Conservation (phyloP, 2,329 filamentous ascomycete species). For the Setomelanomma holmii region DNA sequence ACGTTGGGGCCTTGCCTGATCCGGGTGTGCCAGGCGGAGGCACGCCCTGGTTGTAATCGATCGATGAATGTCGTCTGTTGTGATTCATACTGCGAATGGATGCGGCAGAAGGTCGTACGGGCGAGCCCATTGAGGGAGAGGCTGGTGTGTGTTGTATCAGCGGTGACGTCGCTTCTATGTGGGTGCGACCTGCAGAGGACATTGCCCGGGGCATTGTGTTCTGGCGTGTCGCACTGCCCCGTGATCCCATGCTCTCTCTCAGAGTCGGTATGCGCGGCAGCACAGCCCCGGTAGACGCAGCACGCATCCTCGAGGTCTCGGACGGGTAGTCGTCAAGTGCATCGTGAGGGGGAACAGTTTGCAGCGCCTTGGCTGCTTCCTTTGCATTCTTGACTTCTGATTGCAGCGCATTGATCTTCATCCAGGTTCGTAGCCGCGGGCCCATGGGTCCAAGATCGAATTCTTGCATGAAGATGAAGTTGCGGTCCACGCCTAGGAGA, state of each 20-base stretch:
- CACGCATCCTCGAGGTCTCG: slow-evolving; percentile 55
- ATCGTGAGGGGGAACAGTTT: slow-evolving; percentile 45
- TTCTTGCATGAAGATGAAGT: slow-evolving; percentile 92
- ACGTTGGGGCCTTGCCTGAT: slow-evolving; percentile 25
- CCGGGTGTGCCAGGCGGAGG: slow-evolving; percentile 29
- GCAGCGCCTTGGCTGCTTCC: slow-evolving; percentile 41
- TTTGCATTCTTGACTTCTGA: slow-evolving; percentile 76
- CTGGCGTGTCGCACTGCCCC: slow-evolving; percentile 32
- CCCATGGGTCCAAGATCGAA: slow-evolving; percentile 94
- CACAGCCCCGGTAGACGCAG: slow-evolving; percentile 52
- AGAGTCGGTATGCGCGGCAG: slow-evolving; percentile 49
- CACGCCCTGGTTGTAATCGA: slow-evolving; percentile 66
- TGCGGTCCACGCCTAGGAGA: slow-evolving; percentile 91
- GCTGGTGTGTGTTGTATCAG: slow-evolving; percentile 54
- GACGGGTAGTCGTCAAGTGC: slow-evolving; percentile 33
- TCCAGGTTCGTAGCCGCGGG: slow-evolving; percentile 89
- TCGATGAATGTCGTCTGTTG: slow-evolving; percentile 85
- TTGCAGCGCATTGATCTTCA: slow-evolving; percentile 91
- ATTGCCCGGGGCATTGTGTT: slow-evolving; percentile 38
- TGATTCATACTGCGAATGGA: slow-evolving; percentile 84
- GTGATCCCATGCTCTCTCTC: slow-evolving; percentile 39
- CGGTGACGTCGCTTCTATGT: slow-evolving; percentile 51
- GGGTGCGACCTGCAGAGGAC: slow-evolving; percentile 41
- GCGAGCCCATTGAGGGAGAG: slow-evolving; percentile 49
- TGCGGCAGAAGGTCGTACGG: slow-evolving; percentile 74